Base-by-base conservation (phyloP, 352 stramenopile genomes). In the Phytopythium kandeliae region DNA sequence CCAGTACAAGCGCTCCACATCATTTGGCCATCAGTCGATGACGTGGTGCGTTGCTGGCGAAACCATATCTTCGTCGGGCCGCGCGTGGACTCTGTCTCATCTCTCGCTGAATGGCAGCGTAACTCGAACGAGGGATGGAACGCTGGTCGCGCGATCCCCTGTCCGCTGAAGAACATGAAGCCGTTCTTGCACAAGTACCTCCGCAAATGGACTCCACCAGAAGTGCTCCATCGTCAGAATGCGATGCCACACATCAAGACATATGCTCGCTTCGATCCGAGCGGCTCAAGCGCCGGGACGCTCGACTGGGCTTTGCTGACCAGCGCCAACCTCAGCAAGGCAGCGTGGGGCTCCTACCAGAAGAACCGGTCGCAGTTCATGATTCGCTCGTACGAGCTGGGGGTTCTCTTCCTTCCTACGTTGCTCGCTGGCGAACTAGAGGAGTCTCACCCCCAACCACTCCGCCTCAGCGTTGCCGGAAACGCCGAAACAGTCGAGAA, bases 201-300 rank as follows among this genome's bases (percentile, higher is more conserved):
- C 17, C 67, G 83, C 43, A 87, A 85, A 44, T 93, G 83, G 83
- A 74, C 68, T 17, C 83, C 83, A 17, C 76, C 78, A 0, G 12
- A 46, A 2, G 37, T 34, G 25, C 52, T 93, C 25, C 67, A 88
- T 34, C 83, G 83, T 3, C 66, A 88, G 56, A 85, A 84, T 28
- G 83, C 74, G 6, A 91, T 93, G 80, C 83, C 83, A 12, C 83
- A 93, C 52, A 90, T 91, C 59, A 93, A 93, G 58, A 76, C 73
- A 30, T 90, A 89, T 43, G 76, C 78, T 25, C 76, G 77, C 3
- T 86, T 86, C 35, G 51, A 85, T 36, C 55, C 69, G 10, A 58
- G 51, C n/a, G 40, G 63, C 6, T 55, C 54, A 1, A 44, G 49
- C 42, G 50, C 43, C 16, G 71, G 76, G 1, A 51, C 54, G 2